Base-by-base conservation (phyloP, 345 rosid species). In the Gynandropsis gynandra region DNA sequence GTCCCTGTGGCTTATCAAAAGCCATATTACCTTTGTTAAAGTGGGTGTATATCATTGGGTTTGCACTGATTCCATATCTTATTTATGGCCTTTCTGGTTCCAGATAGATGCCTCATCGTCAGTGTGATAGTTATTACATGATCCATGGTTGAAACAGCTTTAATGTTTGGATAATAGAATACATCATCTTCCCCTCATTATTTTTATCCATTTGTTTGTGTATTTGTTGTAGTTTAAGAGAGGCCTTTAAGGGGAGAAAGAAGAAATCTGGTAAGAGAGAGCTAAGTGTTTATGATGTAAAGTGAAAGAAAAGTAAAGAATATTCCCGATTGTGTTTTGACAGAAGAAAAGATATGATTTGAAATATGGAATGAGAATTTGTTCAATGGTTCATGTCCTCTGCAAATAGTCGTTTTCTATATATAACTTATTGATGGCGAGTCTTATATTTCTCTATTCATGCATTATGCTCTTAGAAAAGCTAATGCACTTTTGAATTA, bases 1-100 rank as follows among this genome's bases (percentile, higher is more conserved):
- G 61, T 27, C 68, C 54, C 45, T 60, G 12, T 59, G 43, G 58
- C 55, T 42, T 41, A 42, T 32, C 46, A 66, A 66, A 66, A 48
- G 66, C 66, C 66, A 53, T 32, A 21, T 49, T 49, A 4, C 38
- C 4, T 54, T 51, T 40, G 50, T 10, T 16, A 42, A 46, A 57
- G 52, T 52, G 53, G 67, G 20, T 2, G 29, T 32, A 52, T 52
- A 58, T 33, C 58, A 45, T 57, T 37, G 42, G 27, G 42, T 33
- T 42, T 63, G 62, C 61, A 60, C 34, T 36, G 71, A 66, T 54
- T 66, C 66, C 62, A 54, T 52, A 39, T 58, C 35, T 60, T 31
- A 35, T 49, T 41, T 66, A 54, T 66, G 65, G 13, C 62, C 36
- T 67, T 47, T 67, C 71, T 48, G 58, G 36, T 60, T 16, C 47